Percentiles rank a stretch among this genome's conserved stretches.
phyloP scores from a whole-genome alignment of 1,139 yeast genomes.

The Diutina catenulata region DNA sequence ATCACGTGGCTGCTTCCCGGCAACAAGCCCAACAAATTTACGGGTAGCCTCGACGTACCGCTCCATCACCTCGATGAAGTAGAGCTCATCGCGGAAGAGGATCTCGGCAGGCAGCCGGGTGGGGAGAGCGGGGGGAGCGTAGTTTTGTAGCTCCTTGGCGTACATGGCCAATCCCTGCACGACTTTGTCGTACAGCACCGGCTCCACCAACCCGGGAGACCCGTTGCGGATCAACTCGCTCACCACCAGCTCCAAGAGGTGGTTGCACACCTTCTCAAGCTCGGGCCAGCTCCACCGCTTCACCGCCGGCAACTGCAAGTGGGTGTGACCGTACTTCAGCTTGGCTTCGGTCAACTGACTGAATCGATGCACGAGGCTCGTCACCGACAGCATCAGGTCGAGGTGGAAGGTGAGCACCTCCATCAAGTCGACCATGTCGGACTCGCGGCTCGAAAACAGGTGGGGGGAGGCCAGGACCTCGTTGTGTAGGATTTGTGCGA shows the following conservation, averaged over 20 bases:
- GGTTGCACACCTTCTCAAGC: not conserved
- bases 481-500: not conserved
- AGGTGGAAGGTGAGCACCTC: slow-evolving; percentile 2
- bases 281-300: not conserved
- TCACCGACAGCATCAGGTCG: not conserved
- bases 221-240: not conserved
- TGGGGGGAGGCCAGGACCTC: not conserved
- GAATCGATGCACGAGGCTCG: not conserved
- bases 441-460: not conserved
- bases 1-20: not conserved
- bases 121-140: not conserved
- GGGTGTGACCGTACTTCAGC: not conserved
- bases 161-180: not conserved
- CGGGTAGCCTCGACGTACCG: not conserved
- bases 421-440: not conserved
- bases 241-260: too few relatives aligned
- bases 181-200: not conserved
- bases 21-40: not conserved
- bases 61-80: not conserved
- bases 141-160: not conserved
- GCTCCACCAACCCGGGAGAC: not conserved
- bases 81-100: not conserved
- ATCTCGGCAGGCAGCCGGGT: not conserved
- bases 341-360: not conserved
- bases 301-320: not conserved